Evolutionary conservation across 1,284 basidiomycete species (phyloP).

Genomic region (Cutaneotrichosporon dermatis): DNA sequence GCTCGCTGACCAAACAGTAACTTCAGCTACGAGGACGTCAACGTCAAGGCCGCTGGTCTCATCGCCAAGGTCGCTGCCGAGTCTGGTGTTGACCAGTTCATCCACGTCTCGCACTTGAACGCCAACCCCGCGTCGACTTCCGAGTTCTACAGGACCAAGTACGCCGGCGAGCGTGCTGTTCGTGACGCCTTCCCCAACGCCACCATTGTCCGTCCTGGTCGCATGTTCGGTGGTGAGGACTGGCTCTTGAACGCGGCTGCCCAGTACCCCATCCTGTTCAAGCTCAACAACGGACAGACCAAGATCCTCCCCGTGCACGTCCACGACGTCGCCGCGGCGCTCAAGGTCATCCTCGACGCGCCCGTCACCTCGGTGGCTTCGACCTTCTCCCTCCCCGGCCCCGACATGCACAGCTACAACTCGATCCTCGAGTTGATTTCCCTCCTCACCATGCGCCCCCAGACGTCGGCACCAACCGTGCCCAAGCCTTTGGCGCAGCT

Average conservation of each 20-base stretch:
- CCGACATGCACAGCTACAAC: conserved; percentile 76
- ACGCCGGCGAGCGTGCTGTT: conserved; percentile 83
- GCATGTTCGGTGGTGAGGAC: conserved; percentile 92
- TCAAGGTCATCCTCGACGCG: conserved; percentile 70
- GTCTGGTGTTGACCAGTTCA: conserved; percentile 74
- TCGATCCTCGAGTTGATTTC: conserved; percentile 79
- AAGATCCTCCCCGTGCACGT: conserved; percentile 89
- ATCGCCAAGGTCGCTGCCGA: conserved; percentile 79
- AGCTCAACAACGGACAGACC: conserved; percentile 82
- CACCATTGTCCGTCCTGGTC: conserved; percentile 81
- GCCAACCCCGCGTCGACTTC: conserved; percentile 75
- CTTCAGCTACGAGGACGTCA: conserved; percentile 67
- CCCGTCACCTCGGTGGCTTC: conserved; percentile 58
- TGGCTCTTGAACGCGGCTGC: conserved; percentile 90
- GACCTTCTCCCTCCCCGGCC: conserved; percentile 81
- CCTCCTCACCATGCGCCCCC: conserved; percentile 69
- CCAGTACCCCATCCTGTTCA: conserved; percentile 88
- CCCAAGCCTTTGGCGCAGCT: conserved; percentile 70
- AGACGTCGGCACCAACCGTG: conserved; percentile 61
- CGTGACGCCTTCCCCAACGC: conserved; percentile 78
- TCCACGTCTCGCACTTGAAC: conserved; percentile 95
- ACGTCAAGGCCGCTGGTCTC: conserved; percentile 56
- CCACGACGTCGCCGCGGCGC: conserved; percentile 87
- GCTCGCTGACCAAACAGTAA: conserved; percentile 55
- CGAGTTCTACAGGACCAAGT: conserved; percentile 83